phyloP scores from a whole-genome alignment of 257 asterid species.

The Euphrasia confusa region DNA sequence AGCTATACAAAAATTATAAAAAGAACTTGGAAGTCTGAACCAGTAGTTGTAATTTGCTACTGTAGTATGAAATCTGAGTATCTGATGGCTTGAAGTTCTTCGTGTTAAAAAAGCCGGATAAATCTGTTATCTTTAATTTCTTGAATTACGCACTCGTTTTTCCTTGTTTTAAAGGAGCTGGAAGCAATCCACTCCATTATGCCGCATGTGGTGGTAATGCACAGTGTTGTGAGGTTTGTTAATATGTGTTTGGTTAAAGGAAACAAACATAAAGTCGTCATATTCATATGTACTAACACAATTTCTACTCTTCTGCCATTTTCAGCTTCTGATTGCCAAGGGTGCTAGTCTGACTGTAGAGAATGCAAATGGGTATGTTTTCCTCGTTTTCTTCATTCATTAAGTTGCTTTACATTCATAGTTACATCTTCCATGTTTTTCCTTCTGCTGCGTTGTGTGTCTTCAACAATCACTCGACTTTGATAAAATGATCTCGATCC shows the following conservation, averaged over 20 bases:
- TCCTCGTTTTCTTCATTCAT: slow-evolving; percentile 11
- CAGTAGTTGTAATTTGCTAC: neutral
- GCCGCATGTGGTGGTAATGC: slow-evolving; percentile 94
- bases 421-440: neutral
- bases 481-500: too few species aligned
- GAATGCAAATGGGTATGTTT: slow-evolving; percentile 68
- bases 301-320: slow-evolving; percentile 5
- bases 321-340: slow-evolving; percentile 70
- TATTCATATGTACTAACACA: neutral
- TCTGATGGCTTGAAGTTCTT: neutral
- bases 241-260: slow-evolving; percentile 13
- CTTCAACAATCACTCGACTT: too few species aligned
- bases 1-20: neutral
- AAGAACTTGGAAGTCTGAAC: neutral
- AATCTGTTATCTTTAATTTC: neutral
- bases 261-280: neutral
- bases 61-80: neutral
- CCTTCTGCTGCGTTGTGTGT: too few species aligned
- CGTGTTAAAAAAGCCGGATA: slow-evolving; percentile 3
- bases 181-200: slow-evolving; percentile 89
- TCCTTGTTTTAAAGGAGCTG: slow-evolving; percentile 52
- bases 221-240: slow-evolving; percentile 77
- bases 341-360: slow-evolving; percentile 65
- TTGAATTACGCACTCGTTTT: neutral
- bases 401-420: neutral